A percentile compares a stretch with the other conserved stretches of the same genome.
phyloP scores from a whole-genome alignment of 2,329 filamentous ascomycete genomes.

The Ophiocordyceps polyrhachis-furcata region DNA sequence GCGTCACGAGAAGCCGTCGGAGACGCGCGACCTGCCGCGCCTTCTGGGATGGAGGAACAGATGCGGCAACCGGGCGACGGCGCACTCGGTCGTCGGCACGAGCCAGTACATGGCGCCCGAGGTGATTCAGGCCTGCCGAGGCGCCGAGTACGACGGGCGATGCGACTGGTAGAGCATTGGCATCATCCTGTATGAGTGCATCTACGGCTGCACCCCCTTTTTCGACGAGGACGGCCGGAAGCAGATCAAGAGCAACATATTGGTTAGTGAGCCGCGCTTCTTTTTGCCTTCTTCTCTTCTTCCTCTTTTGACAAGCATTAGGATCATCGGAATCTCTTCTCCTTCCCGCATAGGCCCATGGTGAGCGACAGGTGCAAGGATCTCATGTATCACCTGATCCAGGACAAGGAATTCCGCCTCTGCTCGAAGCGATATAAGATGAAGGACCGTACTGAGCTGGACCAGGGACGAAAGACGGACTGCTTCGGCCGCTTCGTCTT shows the following conservation, averaged over 20 bases:
- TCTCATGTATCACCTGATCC: slow-evolving; percentile 53
- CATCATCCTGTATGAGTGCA: slow-evolving; percentile 83
- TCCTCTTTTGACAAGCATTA: slow-evolving; percentile 10
- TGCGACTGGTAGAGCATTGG: slow-evolving; percentile 97
- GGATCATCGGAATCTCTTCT: slow-evolving; percentile 52
- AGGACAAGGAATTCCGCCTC: slow-evolving; percentile 56
- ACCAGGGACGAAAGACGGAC: slow-evolving; percentile 7
- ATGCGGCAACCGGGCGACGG: slow-evolving; percentile 50
- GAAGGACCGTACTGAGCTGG: slow-evolving; percentile 31
- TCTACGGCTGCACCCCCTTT: slow-evolving; percentile 86
- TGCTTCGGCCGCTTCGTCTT: slow-evolving; percentile 46
- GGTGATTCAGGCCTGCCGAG: slow-evolving; percentile 42
- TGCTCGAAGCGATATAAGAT: slow-evolving; percentile 57
- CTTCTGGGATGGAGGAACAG: slow-evolving; percentile 54
- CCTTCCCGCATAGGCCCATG: slow-evolving; percentile 46
- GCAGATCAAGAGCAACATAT: slow-evolving; percentile 70
- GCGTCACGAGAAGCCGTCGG: slow-evolving; percentile 13
- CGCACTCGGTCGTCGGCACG: slow-evolving; percentile 78
- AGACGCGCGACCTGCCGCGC: slow-evolving; percentile 11
- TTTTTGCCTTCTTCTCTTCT: neutral
- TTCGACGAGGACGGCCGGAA: slow-evolving; percentile 59
- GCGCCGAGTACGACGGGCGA: slow-evolving; percentile 57
- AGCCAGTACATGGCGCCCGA: slow-evolving; percentile 98
- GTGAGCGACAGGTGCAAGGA: slow-evolving; percentile 59
- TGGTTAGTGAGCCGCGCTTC: slow-evolving; percentile 30